These are phyloP conservation scores for Aspergillus sp. DNA, from an alignment of 2,329 filamentous ascomycete species.

Conservation along the genomic window DNA sequence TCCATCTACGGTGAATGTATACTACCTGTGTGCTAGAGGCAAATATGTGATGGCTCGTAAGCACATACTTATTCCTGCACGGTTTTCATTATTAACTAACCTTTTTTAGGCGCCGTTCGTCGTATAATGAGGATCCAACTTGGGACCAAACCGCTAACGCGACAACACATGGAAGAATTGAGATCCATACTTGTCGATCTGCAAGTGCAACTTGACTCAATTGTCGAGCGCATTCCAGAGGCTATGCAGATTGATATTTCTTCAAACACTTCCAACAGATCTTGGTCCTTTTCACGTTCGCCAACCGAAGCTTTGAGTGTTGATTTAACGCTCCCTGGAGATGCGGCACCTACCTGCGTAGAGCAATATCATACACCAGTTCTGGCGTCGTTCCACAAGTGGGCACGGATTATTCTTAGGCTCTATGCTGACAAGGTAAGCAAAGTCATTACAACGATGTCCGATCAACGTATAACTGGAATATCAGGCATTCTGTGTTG, in stretches of 20 bases:
- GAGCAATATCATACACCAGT: constrained; percentile 47
- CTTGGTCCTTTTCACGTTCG: constrained; percentile 29
- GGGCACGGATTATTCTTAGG: constrained; percentile 45
- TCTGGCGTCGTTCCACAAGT: constrained; percentile 47
- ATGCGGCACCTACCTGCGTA: constrained; percentile 35
- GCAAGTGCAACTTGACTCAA: constrained; percentile 42
- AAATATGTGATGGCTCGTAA: constrained; percentile 48
- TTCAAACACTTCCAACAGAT: constrained; percentile 22
- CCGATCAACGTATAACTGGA: neutral
- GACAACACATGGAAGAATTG: constrained; percentile 46
- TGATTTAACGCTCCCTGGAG: constrained; percentile 35
- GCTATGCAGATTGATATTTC: constrained; percentile 22
- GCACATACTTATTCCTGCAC: constrained; percentile 13
- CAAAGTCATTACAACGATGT: neutral
- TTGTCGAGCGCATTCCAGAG: constrained; percentile 45
- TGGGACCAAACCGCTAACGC: constrained; percentile 44
- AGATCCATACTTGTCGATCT: constrained; percentile 42
- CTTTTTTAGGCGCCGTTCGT: constrained; percentile 38
- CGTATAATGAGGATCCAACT: constrained; percentile 46
- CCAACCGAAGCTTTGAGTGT: constrained; percentile 25
- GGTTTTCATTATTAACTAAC: neutral
- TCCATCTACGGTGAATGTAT: constrained; percentile 43
- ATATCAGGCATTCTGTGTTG: constrained; percentile 45
- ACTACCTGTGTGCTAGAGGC: constrained; percentile 44
- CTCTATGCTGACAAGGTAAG: constrained; percentile 47